Base-by-base conservation (phyloP, 1,139 yeast genomes). In the Hanseniaspora sp. region DNA sequence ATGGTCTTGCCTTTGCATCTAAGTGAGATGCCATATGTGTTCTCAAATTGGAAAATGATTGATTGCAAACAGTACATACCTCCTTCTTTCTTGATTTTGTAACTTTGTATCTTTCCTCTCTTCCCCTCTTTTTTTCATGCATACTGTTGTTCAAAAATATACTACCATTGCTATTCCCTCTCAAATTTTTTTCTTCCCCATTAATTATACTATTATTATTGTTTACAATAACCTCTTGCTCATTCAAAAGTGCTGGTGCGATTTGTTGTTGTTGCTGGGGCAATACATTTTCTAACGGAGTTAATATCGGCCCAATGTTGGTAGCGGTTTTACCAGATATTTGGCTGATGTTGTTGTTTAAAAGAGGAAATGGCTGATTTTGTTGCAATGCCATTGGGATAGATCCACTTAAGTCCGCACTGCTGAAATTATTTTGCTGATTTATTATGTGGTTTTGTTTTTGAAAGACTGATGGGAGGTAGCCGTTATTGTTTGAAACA, bases 111-210 rank as follows among this genome's bases (percentile, higher is more conserved):
- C 30, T 46, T 8, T 13, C 33, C 7, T 12, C 18, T 23, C 39
- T 38, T 15, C 18, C 28, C 23, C 23, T 23, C 23, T 31, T 34
- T 33, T 12, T 28, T 17, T 5, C 17, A 31, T 18, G 5, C 5
- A 7, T 39, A 18, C 17, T 12, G 28, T 29, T 42, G 47, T 17
- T 33, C 15, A 13, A 17, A 33, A 43, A 17, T 43, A 11, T n/a
- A 15, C 17, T 37, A 37, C 17, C 39, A 15, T 37, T 37, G 15
- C 15, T 37, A 9, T 33, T 13, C 3, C 5, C 35, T 5, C 11
- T 33, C 13, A 9, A 9, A 13, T 96, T 90, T 62, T 87, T 85
- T 65, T 90, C 96, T 66, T 90, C 96, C 68, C 90, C 96, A 97
- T 97, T 90, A 81, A 87, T 80, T 9, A 13, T 13, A 31, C 11